phyloP scores from a whole-genome alignment of 371 early-diverging fungal genomes.

The Syncephalastrum racemosum region DNA sequence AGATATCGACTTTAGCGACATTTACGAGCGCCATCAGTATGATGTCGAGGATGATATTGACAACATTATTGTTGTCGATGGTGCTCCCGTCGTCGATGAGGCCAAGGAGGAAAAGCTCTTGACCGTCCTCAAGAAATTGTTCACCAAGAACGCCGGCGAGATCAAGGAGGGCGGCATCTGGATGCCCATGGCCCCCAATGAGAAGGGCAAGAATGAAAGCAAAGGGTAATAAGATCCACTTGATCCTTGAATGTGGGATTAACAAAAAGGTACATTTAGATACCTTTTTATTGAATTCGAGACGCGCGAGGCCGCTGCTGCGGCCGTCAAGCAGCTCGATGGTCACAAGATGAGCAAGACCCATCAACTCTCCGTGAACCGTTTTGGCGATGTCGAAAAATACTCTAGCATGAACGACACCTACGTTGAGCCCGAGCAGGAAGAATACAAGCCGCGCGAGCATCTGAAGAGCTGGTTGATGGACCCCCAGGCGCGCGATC shows the following conservation, averaged over 20 bases:
- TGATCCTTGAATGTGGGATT: too few species aligned
- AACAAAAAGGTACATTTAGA: constrained; percentile 37
- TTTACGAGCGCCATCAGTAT: constrained; percentile 77
- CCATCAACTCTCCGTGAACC: constrained; percentile 83
- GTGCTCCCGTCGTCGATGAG: constrained; percentile 88
- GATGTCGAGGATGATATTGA: constrained; percentile 74
- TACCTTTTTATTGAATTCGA: constrained; percentile 94
- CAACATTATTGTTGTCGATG: constrained; percentile 89
- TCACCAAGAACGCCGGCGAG: constrained; percentile 72
- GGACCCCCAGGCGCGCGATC: constrained; percentile 88
- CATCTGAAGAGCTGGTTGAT: constrained; percentile 90
- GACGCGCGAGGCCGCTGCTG: constrained; percentile 79
- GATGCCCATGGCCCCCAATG: constrained; percentile 85
- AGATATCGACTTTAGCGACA: constrained; percentile 88
- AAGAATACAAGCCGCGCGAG: constrained; percentile 78
- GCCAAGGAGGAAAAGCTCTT: constrained; percentile 85
- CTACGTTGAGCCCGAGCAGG: constrained; percentile 69
- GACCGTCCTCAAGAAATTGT: constrained; percentile 76
- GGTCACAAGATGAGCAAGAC: constrained; percentile 81
- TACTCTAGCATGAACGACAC: constrained; percentile 75
- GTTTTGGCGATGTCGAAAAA: constrained; percentile 89
- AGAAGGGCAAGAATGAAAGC: constrained; percentile 67
- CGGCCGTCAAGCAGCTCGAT: constrained; percentile 78
- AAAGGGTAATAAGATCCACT: too few species aligned
- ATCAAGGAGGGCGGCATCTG: constrained; percentile 81